Conservation (phyloP, 2,329 filamentous ascomycete species). For the Colletotrichum tropicicola region DNA sequence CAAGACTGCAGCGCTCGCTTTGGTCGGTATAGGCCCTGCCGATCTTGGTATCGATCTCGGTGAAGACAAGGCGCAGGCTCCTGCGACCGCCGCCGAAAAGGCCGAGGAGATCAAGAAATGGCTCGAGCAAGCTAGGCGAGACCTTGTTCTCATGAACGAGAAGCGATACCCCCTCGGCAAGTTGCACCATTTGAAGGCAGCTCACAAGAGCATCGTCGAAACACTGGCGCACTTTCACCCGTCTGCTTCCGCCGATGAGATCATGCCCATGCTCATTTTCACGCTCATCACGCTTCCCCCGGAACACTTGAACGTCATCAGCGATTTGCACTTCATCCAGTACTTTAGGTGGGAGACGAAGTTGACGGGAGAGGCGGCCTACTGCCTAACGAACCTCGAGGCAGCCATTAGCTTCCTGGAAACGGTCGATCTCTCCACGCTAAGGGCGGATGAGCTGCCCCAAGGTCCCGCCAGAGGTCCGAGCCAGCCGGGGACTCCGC, state of each 20-base stretch:
- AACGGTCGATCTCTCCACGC: conserved; percentile 90
- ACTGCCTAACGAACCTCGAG: conserved; percentile 95
- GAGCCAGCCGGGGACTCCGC: conserved; percentile 57
- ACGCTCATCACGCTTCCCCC: conserved; percentile 91
- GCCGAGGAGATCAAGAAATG: conserved; percentile 76
- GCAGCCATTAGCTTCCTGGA: conserved; percentile 94
- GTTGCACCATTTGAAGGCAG: conserved; percentile 84
- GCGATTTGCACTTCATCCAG: conserved; percentile 95
- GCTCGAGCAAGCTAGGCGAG: conserved; percentile 75
- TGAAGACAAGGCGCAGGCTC: conserved; percentile 59
- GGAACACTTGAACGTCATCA: conserved; percentile 87
- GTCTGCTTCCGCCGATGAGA: conserved; percentile 94
- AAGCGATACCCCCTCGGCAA: conserved; percentile 91
- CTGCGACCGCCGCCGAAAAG: conserved; percentile 66
- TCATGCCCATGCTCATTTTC: conserved; percentile 96
- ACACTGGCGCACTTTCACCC: conserved; percentile 74
- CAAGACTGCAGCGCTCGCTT: conserved; percentile 86
- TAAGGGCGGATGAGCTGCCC: conserved; percentile 81
- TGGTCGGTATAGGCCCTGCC: conserved; percentile 90
- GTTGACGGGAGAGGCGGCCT: conserved; percentile 92
- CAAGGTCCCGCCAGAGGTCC: conserved; percentile 70
- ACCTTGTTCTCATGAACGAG: conserved; percentile 84
- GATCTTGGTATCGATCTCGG: conserved; percentile 85
- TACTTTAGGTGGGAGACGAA: conserved; percentile 87
- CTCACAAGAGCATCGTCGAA: conserved; percentile 95